Percentiles rank a stretch among this genome's conserved stretches.
phyloP scores from a whole-genome alignment of 176 grass and related monocot species.

The Rhynchospora tenuis region DNA sequence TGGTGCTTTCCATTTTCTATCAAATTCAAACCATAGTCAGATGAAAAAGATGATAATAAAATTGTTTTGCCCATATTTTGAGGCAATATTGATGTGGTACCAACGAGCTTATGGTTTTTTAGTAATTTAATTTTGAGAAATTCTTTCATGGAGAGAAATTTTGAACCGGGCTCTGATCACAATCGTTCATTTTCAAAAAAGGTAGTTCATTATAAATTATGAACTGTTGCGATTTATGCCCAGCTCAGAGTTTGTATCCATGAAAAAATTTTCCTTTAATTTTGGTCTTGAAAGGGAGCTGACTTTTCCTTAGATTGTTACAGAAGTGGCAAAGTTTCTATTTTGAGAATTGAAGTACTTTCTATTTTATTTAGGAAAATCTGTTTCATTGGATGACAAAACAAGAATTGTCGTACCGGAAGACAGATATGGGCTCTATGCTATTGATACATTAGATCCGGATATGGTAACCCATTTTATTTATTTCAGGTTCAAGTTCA shows the following conservation, averaged over 20 bases:
- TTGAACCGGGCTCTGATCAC: too few relatives aligned
- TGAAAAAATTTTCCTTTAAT: too few relatives aligned
- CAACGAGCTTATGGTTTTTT: background rate
- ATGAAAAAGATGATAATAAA: background rate
- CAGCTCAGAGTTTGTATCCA: too few relatives aligned
- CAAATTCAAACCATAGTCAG: background rate
- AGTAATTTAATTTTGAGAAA: background rate
- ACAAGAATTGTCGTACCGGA: constrained; percentile 65
- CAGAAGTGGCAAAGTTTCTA: background rate
- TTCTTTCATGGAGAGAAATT: too few relatives aligned
- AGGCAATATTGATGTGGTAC: background rate
- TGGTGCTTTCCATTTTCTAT: background rate
- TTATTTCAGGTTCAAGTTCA: constrained; percentile 4
- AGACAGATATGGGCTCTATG: constrained; percentile 82
- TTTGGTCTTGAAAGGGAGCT: background rate
- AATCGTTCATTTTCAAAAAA: too few relatives aligned
- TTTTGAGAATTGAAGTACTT: background rate
- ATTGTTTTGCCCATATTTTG: background rate
- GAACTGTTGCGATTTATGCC: too few relatives aligned
- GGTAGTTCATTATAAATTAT: too few relatives aligned
- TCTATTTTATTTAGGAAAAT: constrained; percentile 54
- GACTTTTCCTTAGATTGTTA: background rate
- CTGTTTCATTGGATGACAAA: constrained; percentile 76
- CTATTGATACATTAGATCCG: constrained; percentile 83
- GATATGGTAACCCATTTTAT: constrained; percentile 60